Evolutionary conservation across 352 stramenopile genomes (phyloP).

Genomic region (Hyaloperonospora arabidopsidis): DNA sequence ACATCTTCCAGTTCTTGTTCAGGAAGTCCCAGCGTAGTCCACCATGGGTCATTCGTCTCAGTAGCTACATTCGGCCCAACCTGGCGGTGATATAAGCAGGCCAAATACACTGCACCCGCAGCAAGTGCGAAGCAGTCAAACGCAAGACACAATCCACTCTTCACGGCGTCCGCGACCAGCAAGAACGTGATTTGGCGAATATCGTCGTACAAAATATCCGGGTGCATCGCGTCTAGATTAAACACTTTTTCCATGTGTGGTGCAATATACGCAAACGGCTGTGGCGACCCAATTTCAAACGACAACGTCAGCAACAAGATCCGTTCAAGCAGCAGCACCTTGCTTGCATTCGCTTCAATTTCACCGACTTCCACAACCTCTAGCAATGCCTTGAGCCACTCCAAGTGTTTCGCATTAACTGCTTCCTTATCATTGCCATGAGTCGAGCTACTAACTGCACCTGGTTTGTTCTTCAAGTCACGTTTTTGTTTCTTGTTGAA

Average conservation of each 20-base stretch:
- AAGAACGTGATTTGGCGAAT: slow-evolving; percentile 45
- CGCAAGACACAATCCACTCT: slow-evolving; percentile 42
- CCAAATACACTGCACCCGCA: slow-evolving; percentile 58
- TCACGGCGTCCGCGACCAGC: slow-evolving; percentile 54
- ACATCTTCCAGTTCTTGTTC: slow-evolving; percentile 52
- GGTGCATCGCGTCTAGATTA: slow-evolving; percentile 49
- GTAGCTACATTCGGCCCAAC: slow-evolving; percentile 52
- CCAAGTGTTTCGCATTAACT: slow-evolving; percentile 53
- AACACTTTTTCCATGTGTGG: slow-evolving; percentile 49
- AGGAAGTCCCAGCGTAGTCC: slow-evolving; percentile 45
- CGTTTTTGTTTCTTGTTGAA: slow-evolving; percentile 23
- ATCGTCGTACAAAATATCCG: slow-evolving; percentile 36
- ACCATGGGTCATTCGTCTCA: slow-evolving; percentile 61
- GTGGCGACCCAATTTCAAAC: slow-evolving; percentile 60
- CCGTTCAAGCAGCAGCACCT: slow-evolving; percentile 63
- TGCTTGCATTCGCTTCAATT: slow-evolving; percentile 49
- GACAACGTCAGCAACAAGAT: slow-evolving; percentile 67
- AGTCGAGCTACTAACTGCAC: slow-evolving; percentile 32
- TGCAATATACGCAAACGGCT: slow-evolving; percentile 59
- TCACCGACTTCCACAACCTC: slow-evolving; percentile 57
- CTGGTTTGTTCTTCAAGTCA: slow-evolving; percentile 26
- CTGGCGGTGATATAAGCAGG: slow-evolving; percentile 53
- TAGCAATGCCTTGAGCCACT: slow-evolving; percentile 53
- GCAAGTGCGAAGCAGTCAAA: slow-evolving; percentile 49
- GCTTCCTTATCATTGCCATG: slow-evolving; percentile 47